phyloP scores from a whole-genome alignment of 1,284 basidiomycete genomes.

The Ganoderma sinense region DNA sequence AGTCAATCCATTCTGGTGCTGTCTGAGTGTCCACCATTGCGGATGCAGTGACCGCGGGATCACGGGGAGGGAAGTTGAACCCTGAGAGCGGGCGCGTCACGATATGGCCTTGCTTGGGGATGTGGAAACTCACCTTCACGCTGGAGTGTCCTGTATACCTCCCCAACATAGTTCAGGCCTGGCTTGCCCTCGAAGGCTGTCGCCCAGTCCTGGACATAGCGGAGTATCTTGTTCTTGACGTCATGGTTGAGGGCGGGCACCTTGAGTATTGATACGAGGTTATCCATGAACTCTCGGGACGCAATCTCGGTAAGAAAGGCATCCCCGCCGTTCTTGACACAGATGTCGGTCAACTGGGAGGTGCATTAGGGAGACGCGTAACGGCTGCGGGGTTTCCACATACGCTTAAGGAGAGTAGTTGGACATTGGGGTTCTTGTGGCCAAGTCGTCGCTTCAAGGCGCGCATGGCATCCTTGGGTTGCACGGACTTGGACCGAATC shows the following conservation, averaged over 20 bases:
- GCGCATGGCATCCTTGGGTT: slow-evolving; percentile 89
- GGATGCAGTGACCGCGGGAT: slow-evolving; percentile 70
- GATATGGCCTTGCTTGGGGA: not conserved
- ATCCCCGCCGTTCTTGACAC: slow-evolving; percentile 98
- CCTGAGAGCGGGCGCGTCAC: slow-evolving; percentile 49
- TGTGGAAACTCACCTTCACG: slow-evolving; percentile 63
- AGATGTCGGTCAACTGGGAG: slow-evolving; percentile 85
- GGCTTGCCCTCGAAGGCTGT: slow-evolving; percentile 87
- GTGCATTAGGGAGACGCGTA: slow-evolving; percentile 17
- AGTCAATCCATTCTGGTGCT: slow-evolving; percentile 97
- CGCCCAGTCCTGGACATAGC: slow-evolving; percentile 92
- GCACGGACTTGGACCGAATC: slow-evolving; percentile 91
- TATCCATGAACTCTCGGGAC: slow-evolving; percentile 94
- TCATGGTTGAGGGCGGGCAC: slow-evolving; percentile 79
- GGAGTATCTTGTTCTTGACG: slow-evolving; percentile 84
- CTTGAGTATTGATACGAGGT: slow-evolving; percentile 85
- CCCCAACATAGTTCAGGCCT: slow-evolving; percentile 77
- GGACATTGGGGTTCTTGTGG: slow-evolving; percentile 97
- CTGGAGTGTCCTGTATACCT: slow-evolving; percentile 83
- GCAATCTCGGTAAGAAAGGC: slow-evolving; percentile 87
- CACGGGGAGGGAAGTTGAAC: slow-evolving; percentile 85
- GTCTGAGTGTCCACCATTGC: slow-evolving; percentile 90
- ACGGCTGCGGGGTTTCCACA: slow-evolving; percentile 41
- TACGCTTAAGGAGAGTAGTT: slow-evolving; percentile 86
- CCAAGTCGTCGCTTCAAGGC: slow-evolving; percentile 88